These are phyloP conservation scores for Cyclotella cryptica DNA, from an alignment of 108 stramenopile species.

Conservation along the genomic window DNA sequence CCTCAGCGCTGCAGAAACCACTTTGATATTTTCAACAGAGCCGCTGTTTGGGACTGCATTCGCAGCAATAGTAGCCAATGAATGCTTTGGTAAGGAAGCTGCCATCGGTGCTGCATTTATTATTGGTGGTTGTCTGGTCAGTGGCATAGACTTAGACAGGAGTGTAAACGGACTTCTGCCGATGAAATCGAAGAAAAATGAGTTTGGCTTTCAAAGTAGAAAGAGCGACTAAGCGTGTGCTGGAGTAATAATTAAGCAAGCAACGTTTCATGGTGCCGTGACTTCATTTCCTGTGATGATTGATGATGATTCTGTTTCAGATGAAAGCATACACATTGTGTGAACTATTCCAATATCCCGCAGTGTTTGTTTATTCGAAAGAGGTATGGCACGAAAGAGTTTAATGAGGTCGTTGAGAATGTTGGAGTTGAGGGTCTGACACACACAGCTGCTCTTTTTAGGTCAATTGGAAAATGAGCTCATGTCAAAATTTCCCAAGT, in stretches of 20 bases:
- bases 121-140: constrained; percentile 66
- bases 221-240: neutral
- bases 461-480: too few relatives aligned
- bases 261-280: neutral
- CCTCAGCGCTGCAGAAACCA: constrained; percentile 90
- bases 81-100: constrained; percentile 71
- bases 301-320: neutral
- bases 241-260: neutral
- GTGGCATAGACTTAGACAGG: constrained; percentile 53
- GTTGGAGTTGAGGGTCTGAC: too few relatives aligned
- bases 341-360: too few relatives aligned
- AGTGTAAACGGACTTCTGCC: neutral
- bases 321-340: too few relatives aligned
- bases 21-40: constrained; percentile 91
- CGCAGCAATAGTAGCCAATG: constrained; percentile 81
- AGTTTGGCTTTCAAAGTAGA: neutral
- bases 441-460: too few relatives aligned
- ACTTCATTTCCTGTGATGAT: neutral
- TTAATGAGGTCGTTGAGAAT: too few relatives aligned
- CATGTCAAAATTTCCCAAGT: too few relatives aligned
- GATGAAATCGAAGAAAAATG: neutral
- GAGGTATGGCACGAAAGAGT: too few relatives aligned
- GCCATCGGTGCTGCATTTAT: constrained; percentile 71
- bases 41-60: constrained; percentile 90
- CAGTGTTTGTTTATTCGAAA: too few relatives aligned